phyloP scores from a whole-genome alignment of 2,329 filamentous ascomycete species.

The Plectosphaerella sp. region DNA sequence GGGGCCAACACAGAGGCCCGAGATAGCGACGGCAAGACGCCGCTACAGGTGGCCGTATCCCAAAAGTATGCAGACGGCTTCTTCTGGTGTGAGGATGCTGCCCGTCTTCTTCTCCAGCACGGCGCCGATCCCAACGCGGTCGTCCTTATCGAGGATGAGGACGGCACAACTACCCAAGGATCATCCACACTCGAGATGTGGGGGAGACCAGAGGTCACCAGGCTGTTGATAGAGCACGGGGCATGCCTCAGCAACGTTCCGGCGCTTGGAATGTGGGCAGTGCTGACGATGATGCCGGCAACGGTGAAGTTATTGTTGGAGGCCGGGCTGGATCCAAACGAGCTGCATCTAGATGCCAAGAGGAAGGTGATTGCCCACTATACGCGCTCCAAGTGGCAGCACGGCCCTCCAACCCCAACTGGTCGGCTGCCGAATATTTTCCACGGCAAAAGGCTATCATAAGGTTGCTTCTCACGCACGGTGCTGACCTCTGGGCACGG shows the following conservation, averaged over 20 bases:
- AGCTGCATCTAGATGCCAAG: not conserved
- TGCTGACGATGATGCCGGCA: not conserved
- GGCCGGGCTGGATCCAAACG: constrained; percentile 3
- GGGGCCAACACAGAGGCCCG: constrained; percentile 1
- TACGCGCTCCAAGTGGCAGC: not conserved
- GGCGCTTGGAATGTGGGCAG: not conserved
- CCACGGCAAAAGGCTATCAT: constrained; percentile 4
- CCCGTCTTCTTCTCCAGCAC: constrained; percentile 19
- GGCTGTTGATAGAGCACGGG: not conserved
- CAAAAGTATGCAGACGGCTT: constrained; percentile 5
- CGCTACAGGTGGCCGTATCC: constrained; percentile 24
- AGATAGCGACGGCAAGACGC: constrained; percentile 8
- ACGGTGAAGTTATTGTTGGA: not conserved
- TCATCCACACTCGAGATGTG: not conserved
- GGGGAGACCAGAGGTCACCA: not conserved
- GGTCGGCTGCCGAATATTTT: not conserved
- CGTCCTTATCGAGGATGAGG: not conserved
- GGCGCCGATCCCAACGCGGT: constrained; percentile 25
- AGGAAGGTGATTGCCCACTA: not conserved
- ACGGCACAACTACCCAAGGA: not conserved
- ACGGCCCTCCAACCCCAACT: not conserved
- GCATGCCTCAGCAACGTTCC: not conserved
- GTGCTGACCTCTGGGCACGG: constrained; percentile 18
- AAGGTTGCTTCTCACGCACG: constrained; percentile 15
- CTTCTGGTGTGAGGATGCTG: constrained; percentile 13